A percentile compares a stretch with the other conserved stretches of the same genome.
Evolutionary conservation across 2,329 filamentous ascomycete genomes (phyloP).

Genomic region (Xylaria sp.): DNA sequence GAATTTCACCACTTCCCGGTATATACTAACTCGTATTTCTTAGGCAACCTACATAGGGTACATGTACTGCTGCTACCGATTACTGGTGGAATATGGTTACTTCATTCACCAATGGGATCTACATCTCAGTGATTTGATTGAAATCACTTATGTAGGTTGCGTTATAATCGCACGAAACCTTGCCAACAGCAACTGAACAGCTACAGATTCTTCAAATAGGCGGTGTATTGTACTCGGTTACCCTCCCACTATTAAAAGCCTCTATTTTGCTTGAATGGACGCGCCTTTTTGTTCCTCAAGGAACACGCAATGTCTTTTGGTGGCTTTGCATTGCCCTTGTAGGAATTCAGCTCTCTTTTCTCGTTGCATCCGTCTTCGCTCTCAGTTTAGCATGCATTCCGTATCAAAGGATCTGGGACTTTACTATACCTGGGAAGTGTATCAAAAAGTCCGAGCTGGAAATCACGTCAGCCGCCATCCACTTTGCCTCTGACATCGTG

Average conservation of each 20-base stretch:
- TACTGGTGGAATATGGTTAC: slow-evolving; percentile 35
- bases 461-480: slow-evolving; percentile 34
- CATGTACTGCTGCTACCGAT: slow-evolving; percentile 33
- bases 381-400: slow-evolving; percentile 35
- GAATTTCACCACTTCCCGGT: not conserved
- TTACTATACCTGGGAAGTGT: slow-evolving; percentile 34
- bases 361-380: slow-evolving; percentile 32
- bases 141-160: slow-evolving; percentile 33
- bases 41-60: slow-evolving; percentile 33
- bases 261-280: slow-evolving; percentile 39
- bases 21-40: slow-evolving; percentile 10
- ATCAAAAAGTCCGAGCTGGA: slow-evolving; percentile 35
- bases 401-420: slow-evolving; percentile 36
- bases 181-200: slow-evolving; percentile 6
- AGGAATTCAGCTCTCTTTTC: slow-evolving; percentile 29
- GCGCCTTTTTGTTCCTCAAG: slow-evolving; percentile 35
- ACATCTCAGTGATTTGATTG: slow-evolving; percentile 28
- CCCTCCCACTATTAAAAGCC: slow-evolving; percentile 33
- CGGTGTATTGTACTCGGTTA: slow-evolving; percentile 30
- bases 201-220: slow-evolving; percentile 35
- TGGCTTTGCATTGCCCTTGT: slow-evolving; percentile 32
- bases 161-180: not conserved
- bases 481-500: slow-evolving; percentile 33
- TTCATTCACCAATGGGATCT: slow-evolving; percentile 40
- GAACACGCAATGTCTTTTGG: slow-evolving; percentile 36